These are phyloP conservation scores for Phellopilus nigrolimitatus DNA, from an alignment of 1,284 basidiomycete species.

Conservation along the genomic window DNA sequence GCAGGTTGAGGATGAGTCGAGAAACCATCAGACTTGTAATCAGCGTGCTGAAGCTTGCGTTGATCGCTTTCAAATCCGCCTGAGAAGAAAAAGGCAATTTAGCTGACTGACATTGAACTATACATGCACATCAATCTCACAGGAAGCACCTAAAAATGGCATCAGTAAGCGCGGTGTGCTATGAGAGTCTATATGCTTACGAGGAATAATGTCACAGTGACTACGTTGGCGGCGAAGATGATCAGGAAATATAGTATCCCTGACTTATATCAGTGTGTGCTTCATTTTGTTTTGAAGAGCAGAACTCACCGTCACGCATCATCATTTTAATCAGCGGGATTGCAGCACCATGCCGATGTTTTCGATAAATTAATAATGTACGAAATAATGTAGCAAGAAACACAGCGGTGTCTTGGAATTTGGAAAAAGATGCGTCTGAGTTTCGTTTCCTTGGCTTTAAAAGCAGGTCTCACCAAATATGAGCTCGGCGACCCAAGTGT, in stretches of 20 bases:
- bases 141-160: slow-evolving; percentile 9
- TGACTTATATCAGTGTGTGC: background rate
- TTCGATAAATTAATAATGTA: slow-evolving; percentile 15
- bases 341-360: slow-evolving; percentile 15
- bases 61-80: slow-evolving; percentile 17
- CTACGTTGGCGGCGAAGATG: slow-evolving; percentile 17
- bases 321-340: slow-evolving; percentile 19
- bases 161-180: background rate
- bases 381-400: slow-evolving; percentile 17
- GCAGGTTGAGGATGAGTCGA: slow-evolving; percentile 16
- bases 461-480: slow-evolving; percentile 8
- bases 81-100: background rate
- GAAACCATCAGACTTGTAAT: slow-evolving; percentile 20
- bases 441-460: background rate
- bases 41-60: slow-evolving; percentile 18
- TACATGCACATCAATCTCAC: background rate
- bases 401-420: slow-evolving; percentile 8
- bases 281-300: background rate
- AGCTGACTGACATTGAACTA: background rate
- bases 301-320: slow-evolving; percentile 17
- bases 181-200: slow-evolving; percentile 1
- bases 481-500: slow-evolving; percentile 18
- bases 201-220: slow-evolving; percentile 15
- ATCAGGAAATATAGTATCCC: slow-evolving; percentile 17
- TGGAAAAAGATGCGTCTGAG: background rate